A percentile compares a stretch with the other conserved stretches of the same genome.
phyloP scores from a whole-genome alignment of 2,329 filamentous ascomycete genomes.

The Neofusicoccum ribis region DNA sequence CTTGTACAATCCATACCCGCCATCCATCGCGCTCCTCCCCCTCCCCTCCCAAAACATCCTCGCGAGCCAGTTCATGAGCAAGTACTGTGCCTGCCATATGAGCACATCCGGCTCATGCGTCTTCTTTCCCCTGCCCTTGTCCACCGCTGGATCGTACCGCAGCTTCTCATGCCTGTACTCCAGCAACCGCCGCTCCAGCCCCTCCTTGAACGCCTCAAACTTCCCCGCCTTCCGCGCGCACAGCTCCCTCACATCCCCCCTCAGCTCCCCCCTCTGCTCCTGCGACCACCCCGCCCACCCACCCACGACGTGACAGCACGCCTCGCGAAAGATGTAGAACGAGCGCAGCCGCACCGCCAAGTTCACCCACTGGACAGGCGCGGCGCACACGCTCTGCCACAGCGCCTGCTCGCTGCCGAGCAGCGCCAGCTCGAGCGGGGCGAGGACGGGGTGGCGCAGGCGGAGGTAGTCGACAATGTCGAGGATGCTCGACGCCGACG shows the following conservation, averaged over 20 bases:
- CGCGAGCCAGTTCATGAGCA: slow-evolving; percentile 51
- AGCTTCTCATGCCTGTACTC: slow-evolving; percentile 28
- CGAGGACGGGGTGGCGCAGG: slow-evolving; percentile 44
- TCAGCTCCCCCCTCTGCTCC: slow-evolving; percentile 26
- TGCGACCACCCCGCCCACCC: slow-evolving; percentile 35
- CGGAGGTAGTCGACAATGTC: slow-evolving; percentile 50
- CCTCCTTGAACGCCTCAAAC: slow-evolving; percentile 22
- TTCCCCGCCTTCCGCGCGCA: slow-evolving; percentile 33
- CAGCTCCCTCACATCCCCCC: slow-evolving; percentile 28
- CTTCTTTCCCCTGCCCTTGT: slow-evolving; percentile 40
- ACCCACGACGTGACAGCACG: slow-evolving; percentile 46
- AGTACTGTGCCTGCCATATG: slow-evolving; percentile 51
- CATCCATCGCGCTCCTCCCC: slow-evolving; percentile 43
- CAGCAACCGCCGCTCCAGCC: slow-evolving; percentile 30
- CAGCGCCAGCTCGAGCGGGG: slow-evolving; percentile 50
- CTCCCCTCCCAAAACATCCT: slow-evolving; percentile 42
- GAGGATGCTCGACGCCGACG: slow-evolving; percentile 43
- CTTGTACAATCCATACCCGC: slow-evolving; percentile 49
- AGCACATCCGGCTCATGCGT: slow-evolving; percentile 51
- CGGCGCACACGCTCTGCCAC: slow-evolving; percentile 45
- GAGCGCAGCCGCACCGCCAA: slow-evolving; percentile 49
- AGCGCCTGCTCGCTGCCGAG: slow-evolving; percentile 49
- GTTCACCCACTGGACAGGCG: slow-evolving; percentile 48
- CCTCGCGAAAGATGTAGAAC: slow-evolving; percentile 47
- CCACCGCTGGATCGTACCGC: slow-evolving; percentile 30